Evolutionary conservation across 1,284 basidiomycete species (phyloP).

Genomic region (Bjerkandera adusta): DNA sequence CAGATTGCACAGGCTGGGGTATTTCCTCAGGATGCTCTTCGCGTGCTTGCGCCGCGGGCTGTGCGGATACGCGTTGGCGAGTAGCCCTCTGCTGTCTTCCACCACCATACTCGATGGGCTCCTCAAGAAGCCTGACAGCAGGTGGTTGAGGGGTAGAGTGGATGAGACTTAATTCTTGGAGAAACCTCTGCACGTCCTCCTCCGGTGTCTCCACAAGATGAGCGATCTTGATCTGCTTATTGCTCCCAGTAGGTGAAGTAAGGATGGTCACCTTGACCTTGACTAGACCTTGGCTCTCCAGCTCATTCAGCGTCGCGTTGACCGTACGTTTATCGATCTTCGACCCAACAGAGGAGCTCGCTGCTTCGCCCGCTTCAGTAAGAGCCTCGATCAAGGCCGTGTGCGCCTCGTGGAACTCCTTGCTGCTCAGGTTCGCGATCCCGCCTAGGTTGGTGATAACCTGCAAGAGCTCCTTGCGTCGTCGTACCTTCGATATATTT

Average conservation of each 20-base stretch:
- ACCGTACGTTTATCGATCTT: slow-evolving; percentile 74
- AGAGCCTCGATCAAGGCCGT: slow-evolving; percentile 54
- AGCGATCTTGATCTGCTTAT: slow-evolving; percentile 53
- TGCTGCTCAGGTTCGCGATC: slow-evolving; percentile 60
- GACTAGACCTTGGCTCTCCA: slow-evolving; percentile 62
- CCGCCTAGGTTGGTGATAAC: slow-evolving; percentile 63
- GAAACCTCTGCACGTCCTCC: slow-evolving; percentile 49
- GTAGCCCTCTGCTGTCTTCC: slow-evolving; percentile 28
- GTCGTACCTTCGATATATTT: slow-evolving; percentile 71
- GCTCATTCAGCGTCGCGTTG: slow-evolving; percentile 50
- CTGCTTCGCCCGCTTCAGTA: slow-evolving; percentile 54
- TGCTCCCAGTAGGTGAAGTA: slow-evolving; percentile 48
- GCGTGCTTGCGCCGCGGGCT: slow-evolving; percentile 36
- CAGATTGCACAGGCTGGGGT: slow-evolving; percentile 47
- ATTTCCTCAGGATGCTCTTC: slow-evolving; percentile 42
- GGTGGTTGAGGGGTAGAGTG: slow-evolving; percentile 24
- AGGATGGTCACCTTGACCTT: slow-evolving; percentile 64
- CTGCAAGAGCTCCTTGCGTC: slow-evolving; percentile 72
- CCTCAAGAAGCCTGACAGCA: slow-evolving; percentile 45
- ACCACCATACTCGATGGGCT: slow-evolving; percentile 52
- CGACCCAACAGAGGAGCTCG: slow-evolving; percentile 64
- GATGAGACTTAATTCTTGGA: slow-evolving; percentile 46
- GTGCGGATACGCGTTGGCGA: slow-evolving; percentile 26
- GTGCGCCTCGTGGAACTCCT: slow-evolving; percentile 67
- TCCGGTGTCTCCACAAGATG: slow-evolving; percentile 56